phyloP scores from a whole-genome alignment of 2,329 filamentous ascomycete genomes.

The Metarhizium guizhouense region DNA sequence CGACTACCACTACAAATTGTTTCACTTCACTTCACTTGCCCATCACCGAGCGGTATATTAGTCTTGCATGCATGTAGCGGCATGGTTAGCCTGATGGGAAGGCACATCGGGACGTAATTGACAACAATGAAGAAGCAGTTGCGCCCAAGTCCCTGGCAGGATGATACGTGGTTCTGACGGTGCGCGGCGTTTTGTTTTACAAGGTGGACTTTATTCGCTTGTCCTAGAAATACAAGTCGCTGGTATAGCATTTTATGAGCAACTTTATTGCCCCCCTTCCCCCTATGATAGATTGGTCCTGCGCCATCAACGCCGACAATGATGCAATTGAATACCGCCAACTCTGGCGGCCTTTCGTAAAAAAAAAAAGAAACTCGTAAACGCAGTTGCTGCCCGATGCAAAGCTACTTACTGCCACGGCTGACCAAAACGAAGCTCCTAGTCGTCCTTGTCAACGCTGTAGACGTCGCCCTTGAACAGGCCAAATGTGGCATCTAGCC shows the following conservation, averaged over 20 bases:
- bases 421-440: conserved; percentile 1
- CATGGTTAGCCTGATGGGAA: neutral
- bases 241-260: no score
- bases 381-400: neutral
- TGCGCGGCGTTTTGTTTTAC: no score
- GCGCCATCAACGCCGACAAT: neutral
- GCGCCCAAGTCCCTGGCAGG: no score
- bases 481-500: conserved; percentile 48
- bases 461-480: conserved; percentile 52
- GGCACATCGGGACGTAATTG: neutral
- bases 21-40: neutral
- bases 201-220: neutral
- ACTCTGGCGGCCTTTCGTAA: neutral
- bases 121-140: no score
- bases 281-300: no score
- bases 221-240: neutral
- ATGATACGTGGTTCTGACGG: no score
- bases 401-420: neutral
- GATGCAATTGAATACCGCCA: neutral
- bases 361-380: neutral
- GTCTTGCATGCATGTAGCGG: neutral
- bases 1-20: neutral
- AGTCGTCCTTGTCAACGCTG: conserved; percentile 51
- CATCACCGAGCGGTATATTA: neutral
- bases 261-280: no score